phyloP scores from a whole-genome alignment of 106 monocot genomes.

The Dioscorea alata region DNA sequence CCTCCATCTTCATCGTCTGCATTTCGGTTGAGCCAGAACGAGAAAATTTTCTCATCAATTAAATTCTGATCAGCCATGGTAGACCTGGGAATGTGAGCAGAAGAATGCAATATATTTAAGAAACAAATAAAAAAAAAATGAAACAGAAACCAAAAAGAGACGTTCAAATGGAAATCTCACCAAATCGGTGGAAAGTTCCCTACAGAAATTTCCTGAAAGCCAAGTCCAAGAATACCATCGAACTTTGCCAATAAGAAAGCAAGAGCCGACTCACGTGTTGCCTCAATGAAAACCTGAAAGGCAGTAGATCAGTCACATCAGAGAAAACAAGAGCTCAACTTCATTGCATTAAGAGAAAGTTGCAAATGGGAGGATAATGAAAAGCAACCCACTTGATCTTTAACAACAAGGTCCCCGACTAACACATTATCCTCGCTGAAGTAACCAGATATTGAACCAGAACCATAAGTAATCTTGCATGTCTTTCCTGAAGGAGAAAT shows the following conservation, averaged over 20 bases:
- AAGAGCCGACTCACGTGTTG: conserved; percentile 57
- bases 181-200: conserved; percentile 61
- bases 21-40: conserved; percentile 82
- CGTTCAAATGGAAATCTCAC: conserved; percentile 14
- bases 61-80: conserved; percentile 62
- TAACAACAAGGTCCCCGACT: conserved; percentile 56
- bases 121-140: background rate
- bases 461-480: conserved; percentile 60
- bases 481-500: conserved; percentile 34
- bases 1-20: conserved; percentile 45
- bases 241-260: conserved; percentile 61
- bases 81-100: conserved; percentile 29
- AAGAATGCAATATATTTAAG: background rate
- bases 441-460: conserved; percentile 56
- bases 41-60: conserved; percentile 55
- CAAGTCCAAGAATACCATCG: conserved; percentile 91
- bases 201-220: conserved; percentile 78
- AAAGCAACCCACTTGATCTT: conserved; percentile 53
- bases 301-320: background rate
- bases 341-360: too few species aligned
- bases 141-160: background rate
- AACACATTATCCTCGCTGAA: conserved; percentile 56
- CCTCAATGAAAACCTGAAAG: conserved; percentile 58
- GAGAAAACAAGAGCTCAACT: too few species aligned
- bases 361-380: background rate